Evolutionary conservation across 2,329 filamentous ascomycete genomes (phyloP).

Genomic region (Teratosphaeria destructans): DNA sequence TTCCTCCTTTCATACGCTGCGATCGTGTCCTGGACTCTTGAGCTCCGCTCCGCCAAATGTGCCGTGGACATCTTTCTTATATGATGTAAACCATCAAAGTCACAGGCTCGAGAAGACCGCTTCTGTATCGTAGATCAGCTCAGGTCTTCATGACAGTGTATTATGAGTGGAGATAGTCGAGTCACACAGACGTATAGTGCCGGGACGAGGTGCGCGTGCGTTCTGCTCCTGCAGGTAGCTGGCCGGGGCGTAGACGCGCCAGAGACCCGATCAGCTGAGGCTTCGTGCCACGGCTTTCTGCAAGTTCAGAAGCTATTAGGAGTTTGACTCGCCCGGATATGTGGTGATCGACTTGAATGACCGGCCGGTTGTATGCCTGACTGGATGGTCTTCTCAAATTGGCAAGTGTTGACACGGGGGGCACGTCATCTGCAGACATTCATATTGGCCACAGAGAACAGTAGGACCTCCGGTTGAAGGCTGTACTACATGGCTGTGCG

Average conservation of each 20-base stretch:
- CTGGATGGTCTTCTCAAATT: neutral
- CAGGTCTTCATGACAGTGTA: neutral
- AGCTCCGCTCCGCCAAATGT: neutral
- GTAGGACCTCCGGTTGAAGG: neutral
- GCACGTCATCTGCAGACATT: neutral
- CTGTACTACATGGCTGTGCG: neutral
- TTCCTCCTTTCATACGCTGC: neutral
- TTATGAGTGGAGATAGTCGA: neutral
- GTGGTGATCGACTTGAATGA: neutral
- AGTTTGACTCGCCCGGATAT: no score
- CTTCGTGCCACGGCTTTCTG: neutral
- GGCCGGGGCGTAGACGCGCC: neutral
- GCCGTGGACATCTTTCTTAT: neutral
- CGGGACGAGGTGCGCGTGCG: neutral
- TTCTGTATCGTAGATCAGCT: no score
- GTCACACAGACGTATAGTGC: neutral
- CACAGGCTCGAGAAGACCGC: neutral
- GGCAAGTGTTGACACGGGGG: neutral
- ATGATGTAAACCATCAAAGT: neutral
- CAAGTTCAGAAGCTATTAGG: neutral
- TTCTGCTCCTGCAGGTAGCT: neutral
- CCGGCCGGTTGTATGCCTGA: neutral
- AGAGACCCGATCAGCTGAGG: neutral
- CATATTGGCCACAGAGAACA: neutral
- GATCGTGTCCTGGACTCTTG: neutral